Conservation (phyloP, 2,329 filamentous ascomycete species). For the Arthrobotrys iridis region DNA sequence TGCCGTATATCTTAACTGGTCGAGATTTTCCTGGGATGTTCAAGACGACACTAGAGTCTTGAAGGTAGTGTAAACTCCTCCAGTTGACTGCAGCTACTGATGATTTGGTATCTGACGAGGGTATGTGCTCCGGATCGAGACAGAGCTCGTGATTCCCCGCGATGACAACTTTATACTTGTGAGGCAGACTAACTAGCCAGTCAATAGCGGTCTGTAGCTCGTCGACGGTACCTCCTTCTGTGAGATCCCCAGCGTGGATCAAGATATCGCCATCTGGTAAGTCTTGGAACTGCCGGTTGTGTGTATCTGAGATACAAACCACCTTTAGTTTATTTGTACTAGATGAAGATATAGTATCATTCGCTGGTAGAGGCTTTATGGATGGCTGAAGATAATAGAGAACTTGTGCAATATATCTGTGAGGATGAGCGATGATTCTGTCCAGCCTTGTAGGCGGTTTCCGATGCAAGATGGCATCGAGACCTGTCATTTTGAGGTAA, state of each 20-base stretch:
- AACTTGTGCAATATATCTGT: conserved; percentile 16
- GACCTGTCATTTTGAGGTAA: background rate
- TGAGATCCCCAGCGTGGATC: conserved; percentile 89
- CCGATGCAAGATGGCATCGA: conserved; percentile 33
- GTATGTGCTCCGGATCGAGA: conserved; percentile 71
- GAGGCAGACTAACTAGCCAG: conserved; percentile 79
- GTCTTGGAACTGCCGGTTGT: conserved; percentile 70
- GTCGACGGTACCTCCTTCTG: conserved; percentile 74
- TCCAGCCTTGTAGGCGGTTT: conserved; percentile 17
- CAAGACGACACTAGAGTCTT: conserved; percentile 73
- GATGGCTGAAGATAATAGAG: conserved; percentile 10
- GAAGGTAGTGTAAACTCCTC: conserved; percentile 77
- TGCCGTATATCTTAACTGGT: conserved; percentile 78
- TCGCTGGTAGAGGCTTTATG: background rate
- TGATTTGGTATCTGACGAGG: conserved; percentile 65
- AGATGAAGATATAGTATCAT: background rate
- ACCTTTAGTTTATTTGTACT: conserved; percentile 71
- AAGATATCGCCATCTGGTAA: conserved; percentile 83
- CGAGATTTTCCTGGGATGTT: conserved; percentile 67
- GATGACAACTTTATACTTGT: conserved; percentile 82
- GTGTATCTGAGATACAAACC: conserved; percentile 91
- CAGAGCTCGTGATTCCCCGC: conserved; percentile 90
- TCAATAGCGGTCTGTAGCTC: conserved; percentile 85
- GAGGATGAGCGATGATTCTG: conserved; percentile 4
- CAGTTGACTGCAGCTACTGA: conserved; percentile 70